Base-by-base conservation (phyloP, 1,284 basidiomycete species). In the Cryptococcus sp. region DNA sequence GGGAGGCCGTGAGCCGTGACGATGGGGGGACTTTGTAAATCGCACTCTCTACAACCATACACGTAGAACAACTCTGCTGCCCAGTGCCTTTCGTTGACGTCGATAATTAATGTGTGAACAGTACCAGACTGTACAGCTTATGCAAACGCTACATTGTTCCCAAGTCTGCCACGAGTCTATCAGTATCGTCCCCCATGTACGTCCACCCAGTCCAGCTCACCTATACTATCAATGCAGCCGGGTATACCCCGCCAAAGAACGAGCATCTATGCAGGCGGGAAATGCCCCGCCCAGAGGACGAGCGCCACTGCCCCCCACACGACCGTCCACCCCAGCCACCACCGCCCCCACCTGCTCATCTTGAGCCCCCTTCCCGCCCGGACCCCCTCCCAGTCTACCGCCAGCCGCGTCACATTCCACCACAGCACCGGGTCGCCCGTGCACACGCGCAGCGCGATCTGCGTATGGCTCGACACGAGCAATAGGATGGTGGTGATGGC, bases 361-460 rank as follows among this genome's bases (percentile, higher is more conserved):
- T 52, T 44, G 24, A 42, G 11, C 39, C 51, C 47, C 46, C 43
- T 52, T 11, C 58, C 57, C 83, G 84, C 68, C 73, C 75, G n/a
- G 57, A 50, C 16, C 42, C n/a, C 16, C 1, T 35, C 36, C 56
- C 55, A 60, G 2, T 57, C 38, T 36, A 84, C 63, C 36, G 87
- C 68, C 36, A 93, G 75, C 73, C 80, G 80, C 1, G 89, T 85
- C 3, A 86, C 85, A 13, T 84, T 86, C 93, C 93, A 97, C 76
- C 91, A 93, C 0, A 87, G 78, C 46, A 87, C 79, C 0, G 94
- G 94, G 74, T 93, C 82, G 0, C 88, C 84, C 0, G 87, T 83
- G 9, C 87, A 84, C 12, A 91, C 80, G 3, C 95, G 86, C 2
- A 98, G 83, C 1, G 87, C 81, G 61, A 98, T 98, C 72, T 98